Percentiles rank a stretch among this genome's conserved stretches.
phyloP scores from a whole-genome alignment of 1,139 yeast genomes.

The Geotrichum cucujoidarum region DNA sequence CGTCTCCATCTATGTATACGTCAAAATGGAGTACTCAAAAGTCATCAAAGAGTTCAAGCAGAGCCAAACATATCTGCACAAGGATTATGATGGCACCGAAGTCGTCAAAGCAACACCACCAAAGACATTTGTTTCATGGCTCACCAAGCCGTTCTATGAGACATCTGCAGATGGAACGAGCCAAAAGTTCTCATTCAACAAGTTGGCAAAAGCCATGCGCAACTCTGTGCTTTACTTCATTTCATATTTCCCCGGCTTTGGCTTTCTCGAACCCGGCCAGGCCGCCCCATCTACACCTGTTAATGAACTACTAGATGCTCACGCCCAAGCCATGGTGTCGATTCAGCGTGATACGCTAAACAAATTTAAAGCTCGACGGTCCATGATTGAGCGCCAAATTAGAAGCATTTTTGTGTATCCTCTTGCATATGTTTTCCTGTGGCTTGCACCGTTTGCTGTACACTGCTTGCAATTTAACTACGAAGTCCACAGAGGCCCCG shows the following conservation, averaged over 20 bases:
- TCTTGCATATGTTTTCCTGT: constrained; percentile 67
- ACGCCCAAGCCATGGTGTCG: constrained; percentile 21
- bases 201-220: background rate
- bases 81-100: constrained; percentile 2
- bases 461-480: constrained; percentile 53
- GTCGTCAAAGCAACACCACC: background rate
- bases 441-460: constrained; percentile 76
- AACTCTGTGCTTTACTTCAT: constrained; percentile 19
- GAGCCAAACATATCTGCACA: constrained; percentile 26
- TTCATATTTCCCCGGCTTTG: constrained; percentile 32
- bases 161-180: background rate
- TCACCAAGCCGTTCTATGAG: background rate
- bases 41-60: constrained; percentile 31
- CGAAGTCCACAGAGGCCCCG: constrained; percentile 35
- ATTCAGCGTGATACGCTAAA: constrained; percentile 58
- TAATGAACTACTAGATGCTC: constrained; percentile 13
- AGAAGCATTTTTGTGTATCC: constrained; percentile 80
- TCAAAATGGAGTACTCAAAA: constrained; percentile 40
- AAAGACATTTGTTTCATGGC: constrained; percentile 1
- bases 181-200: constrained; percentile 6
- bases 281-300: background rate
- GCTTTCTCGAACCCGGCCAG: constrained; percentile 24
- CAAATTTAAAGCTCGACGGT: constrained; percentile 56
- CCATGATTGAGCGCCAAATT: constrained; percentile 70
- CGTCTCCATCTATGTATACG: constrained; percentile 67